A percentile compares a stretch with the other conserved stretches of the same genome.
Evolutionary conservation across 176 grass and related monocot species (phyloP).

Genomic region (Carex cristatella): DNA sequence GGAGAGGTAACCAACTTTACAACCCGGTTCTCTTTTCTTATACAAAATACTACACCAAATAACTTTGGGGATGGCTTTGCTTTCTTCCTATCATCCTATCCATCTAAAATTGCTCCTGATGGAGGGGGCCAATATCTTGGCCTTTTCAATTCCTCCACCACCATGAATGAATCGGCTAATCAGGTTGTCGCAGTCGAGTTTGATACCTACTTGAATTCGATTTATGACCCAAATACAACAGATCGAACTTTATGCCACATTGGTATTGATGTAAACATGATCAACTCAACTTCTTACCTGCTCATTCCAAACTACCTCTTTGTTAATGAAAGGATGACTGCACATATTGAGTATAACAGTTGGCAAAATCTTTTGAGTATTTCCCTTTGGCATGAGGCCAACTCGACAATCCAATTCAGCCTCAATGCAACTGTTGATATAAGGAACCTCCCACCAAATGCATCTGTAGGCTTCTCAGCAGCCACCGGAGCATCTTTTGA

Average conservation of each 20-base stretch:
- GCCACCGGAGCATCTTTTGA: conserved; percentile 25
- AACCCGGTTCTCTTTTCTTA: conserved; percentile 37
- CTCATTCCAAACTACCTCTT: no score
- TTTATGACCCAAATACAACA: not conserved
- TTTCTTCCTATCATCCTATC: conserved; percentile 46
- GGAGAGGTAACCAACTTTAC: conserved; percentile 39
- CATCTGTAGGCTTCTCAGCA: conserved; percentile 57
- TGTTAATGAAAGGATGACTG: no score
- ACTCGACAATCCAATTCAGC: no score
- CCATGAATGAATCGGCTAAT: not conserved
- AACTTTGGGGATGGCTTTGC: conserved; percentile 32
- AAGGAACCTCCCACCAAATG: conserved; percentile 9
- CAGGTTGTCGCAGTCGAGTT: conserved; percentile 41
- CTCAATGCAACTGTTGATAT: conserved; percentile 17
- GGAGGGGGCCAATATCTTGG: conserved; percentile 19
- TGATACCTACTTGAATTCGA: conserved; percentile 20
- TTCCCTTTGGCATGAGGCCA: no score
- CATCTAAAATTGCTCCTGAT: not conserved
- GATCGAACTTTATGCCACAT: not conserved
- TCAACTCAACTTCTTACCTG: no score
- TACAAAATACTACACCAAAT: not conserved
- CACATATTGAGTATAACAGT: no score
- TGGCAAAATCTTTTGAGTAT: no score
- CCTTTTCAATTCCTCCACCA: conserved; percentile 19
- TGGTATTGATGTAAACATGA: not conserved